A percentile compares a stretch with the other conserved stretches of the same genome.
phyloP scores from a whole-genome alignment of 441 rosid species.

The Jatropha podagrica region DNA sequence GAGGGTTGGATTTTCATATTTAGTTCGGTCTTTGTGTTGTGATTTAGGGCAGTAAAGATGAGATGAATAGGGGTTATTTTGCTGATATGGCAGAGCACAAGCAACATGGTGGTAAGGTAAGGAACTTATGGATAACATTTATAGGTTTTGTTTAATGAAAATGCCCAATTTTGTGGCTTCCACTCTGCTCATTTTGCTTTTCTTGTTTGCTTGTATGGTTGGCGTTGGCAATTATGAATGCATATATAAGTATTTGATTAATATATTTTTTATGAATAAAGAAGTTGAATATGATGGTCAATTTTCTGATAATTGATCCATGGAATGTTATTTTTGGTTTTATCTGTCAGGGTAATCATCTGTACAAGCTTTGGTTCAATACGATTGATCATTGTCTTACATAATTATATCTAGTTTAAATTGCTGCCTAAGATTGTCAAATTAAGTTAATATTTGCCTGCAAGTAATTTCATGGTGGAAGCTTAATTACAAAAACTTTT shows the following conservation, averaged over 20 bases:
- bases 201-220: not conserved
- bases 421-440: not conserved
- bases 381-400: not conserved
- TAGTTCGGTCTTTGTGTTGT: slow-evolving; percentile 24
- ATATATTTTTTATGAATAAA: too few species aligned
- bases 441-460: not conserved
- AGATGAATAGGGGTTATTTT: slow-evolving; percentile 86
- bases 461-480: not conserved
- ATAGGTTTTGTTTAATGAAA: not conserved
- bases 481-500: not conserved
- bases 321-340: not conserved
- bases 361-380: not conserved
- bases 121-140: not conserved
- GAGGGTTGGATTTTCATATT: slow-evolving; percentile 12
- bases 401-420: not conserved
- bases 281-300: too few species aligned
- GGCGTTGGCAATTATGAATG: not conserved
- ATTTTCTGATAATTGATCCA: too few species aligned
- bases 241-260: not conserved
- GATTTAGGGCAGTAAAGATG: slow-evolving; percentile 88
- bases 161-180: not conserved
- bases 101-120: slow-evolving; percentile 94
- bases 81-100: slow-evolving; percentile 65
- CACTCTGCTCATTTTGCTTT: not conserved
- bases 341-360: not conserved